Evolutionary conservation across 805 yeast genomes (phyloP), one percentile per base, ranked within the genome.

Genomic region (Hanseniaspora jakobsenii): DNA sequence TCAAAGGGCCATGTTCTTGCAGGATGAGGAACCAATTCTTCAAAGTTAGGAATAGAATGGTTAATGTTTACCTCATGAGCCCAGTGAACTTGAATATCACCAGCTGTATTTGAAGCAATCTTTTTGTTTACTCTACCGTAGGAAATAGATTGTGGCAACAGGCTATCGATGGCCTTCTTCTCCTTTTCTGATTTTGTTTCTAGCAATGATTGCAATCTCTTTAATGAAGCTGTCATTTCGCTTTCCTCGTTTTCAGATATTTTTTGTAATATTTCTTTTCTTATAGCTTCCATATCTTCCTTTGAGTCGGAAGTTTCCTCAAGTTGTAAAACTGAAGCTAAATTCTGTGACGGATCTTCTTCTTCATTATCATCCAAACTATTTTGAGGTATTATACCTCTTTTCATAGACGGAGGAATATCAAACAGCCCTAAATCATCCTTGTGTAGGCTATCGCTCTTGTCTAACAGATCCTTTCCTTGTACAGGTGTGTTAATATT

Each of bases 1-100:
- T 86, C 89, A 56, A 91, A 91, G 0, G 98, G 96, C 91, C 94
- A 91, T 34, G 71, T 75, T 42, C 95, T 67, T 0, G 98, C 98
- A 67, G 89, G 89, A 49, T 82, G 77, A 0, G 98, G 97, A 5
- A 91, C 85, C 40, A 91, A 66, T 54, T 87, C 95, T 16, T 73
- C 69, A 57, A 91, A 91, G 59, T 91, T 86, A 19, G 79, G 82
- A 46, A 91, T 74, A n/a, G 29, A 19, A 55, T 85, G 93, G 55
- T 82, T 76, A 38, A 91, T 63, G 53, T 91, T 95, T 9, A 91
- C 95, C 32, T 83, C 76, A 63, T 91, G 98, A 0, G 98, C 98
- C 97, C 97, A 91, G 48, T 78, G 76, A 49, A 70, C 74, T 49
- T 73, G 72, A 36, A 59, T 60, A 16, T 54, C 23, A 13, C 19